phyloP scores from a whole-genome alignment of 306 rosid genomes.

The Fragaria nilgerrensis region DNA sequence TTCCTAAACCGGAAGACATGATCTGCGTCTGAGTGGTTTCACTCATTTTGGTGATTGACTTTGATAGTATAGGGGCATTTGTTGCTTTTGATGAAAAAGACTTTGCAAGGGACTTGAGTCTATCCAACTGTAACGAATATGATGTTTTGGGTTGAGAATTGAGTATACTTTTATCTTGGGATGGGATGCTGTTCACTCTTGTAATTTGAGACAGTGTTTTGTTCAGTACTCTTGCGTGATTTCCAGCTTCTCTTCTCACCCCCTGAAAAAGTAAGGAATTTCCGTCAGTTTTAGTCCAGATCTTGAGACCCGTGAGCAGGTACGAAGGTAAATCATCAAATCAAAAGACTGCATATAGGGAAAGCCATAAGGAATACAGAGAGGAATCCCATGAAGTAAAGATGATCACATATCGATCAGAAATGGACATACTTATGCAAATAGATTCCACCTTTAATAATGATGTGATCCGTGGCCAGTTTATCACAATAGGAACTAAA shows the following conservation, averaged over 20 bases:
- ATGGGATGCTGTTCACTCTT: conserved; percentile 24
- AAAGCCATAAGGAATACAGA: neutral
- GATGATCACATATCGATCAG: neutral
- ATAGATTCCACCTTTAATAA: neutral
- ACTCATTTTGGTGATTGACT: conserved; percentile 19
- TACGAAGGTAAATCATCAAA: neutral
- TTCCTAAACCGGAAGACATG: conserved; percentile 25
- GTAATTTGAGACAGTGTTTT: conserved; percentile 30
- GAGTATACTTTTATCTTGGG: conserved; percentile 39
- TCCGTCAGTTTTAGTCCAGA: neutral
- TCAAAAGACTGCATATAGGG: neutral
- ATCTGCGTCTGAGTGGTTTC: conserved; percentile 23
- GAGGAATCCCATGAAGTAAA: neutral
- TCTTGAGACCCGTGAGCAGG: neutral
- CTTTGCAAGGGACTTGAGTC: conserved; percentile 28
- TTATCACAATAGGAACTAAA: neutral
- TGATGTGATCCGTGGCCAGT: neutral
- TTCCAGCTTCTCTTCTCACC: conserved; percentile 94
- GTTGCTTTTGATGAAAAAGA: conserved; percentile 29
- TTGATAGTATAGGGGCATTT: conserved; percentile 14
- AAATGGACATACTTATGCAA: neutral
- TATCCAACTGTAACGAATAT: conserved; percentile 29
- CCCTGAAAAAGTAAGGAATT: conserved; percentile 51
- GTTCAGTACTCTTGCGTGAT: conserved; percentile 68
- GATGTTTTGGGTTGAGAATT: conserved; percentile 47